Evolutionary conservation across 2,329 filamentous ascomycete genomes (phyloP).

Genomic region (Camptophora hylomeconis): DNA sequence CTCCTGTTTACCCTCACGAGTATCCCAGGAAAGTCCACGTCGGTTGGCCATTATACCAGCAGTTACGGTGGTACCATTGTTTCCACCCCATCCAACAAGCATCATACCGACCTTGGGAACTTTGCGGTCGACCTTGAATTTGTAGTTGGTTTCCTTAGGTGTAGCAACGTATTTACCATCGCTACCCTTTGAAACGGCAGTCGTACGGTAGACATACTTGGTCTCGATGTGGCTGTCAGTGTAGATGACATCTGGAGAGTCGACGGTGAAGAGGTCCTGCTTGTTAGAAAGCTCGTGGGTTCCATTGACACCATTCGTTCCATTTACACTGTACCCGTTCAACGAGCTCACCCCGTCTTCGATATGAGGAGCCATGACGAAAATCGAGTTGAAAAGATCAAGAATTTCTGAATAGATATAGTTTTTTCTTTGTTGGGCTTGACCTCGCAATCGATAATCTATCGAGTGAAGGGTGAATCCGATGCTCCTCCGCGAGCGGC

Average conservation of each 20-base stretch:
- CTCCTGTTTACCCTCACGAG: slow-evolving; percentile 69
- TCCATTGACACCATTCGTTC: slow-evolving; percentile 23
- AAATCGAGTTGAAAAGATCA: slow-evolving; percentile 14
- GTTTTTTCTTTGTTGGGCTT: slow-evolving; percentile 17
- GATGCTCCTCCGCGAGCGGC: slow-evolving; percentile 72
- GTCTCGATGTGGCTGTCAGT: slow-evolving; percentile 77
- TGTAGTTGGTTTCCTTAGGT: slow-evolving; percentile 79
- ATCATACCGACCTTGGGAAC: slow-evolving; percentile 91
- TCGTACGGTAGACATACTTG: slow-evolving; percentile 95
- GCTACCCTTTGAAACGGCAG: slow-evolving; percentile 57
- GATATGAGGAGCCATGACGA: slow-evolving; percentile 87
- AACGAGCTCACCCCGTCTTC: slow-evolving; percentile 44
- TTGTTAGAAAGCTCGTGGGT: slow-evolving; percentile 16
- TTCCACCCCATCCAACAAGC: slow-evolving; percentile 95
- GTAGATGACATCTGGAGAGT: slow-evolving; percentile 87
- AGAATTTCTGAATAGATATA: slow-evolving; percentile 32
- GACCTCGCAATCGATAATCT: slow-evolving; percentile 20
- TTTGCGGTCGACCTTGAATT: slow-evolving; percentile 95
- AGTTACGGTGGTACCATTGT: slow-evolving; percentile 95
- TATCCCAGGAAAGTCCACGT: slow-evolving; percentile 76
- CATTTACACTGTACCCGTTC: slow-evolving; percentile 37
- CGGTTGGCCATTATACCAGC: slow-evolving; percentile 95
- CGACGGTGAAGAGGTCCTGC: slow-evolving; percentile 65
- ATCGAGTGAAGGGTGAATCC: slow-evolving; percentile 38
- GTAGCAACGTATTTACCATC: slow-evolving; percentile 70